A percentile compares a stretch with the other conserved stretches of the same genome.
Conservation (phyloP, 2,329 filamentous ascomycete genomes). For the Aspergillus felis region DNA sequence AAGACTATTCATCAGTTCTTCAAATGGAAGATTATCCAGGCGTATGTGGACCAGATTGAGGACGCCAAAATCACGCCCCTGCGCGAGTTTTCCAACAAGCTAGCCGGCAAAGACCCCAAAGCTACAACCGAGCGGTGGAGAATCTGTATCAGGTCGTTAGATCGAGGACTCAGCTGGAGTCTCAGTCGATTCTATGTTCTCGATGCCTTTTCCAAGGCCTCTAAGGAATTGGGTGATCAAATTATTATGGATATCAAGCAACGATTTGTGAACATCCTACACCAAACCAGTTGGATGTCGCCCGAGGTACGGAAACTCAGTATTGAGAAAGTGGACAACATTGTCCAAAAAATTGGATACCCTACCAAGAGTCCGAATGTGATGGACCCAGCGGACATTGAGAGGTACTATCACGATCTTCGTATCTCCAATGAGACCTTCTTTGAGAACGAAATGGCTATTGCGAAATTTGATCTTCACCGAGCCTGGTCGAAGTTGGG, state of each 20-base stretch:
- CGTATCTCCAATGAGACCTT: constrained; percentile 50
- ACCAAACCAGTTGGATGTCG: constrained; percentile 62
- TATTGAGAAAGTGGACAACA: constrained; percentile 63
- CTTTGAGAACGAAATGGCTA: constrained; percentile 56
- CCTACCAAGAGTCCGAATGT: constrained; percentile 61
- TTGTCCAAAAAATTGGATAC: constrained; percentile 66
- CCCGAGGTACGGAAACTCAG: constrained; percentile 56
- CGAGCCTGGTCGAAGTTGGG: constrained; percentile 56
- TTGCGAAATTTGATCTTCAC: constrained; percentile 47
- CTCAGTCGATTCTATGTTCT: constrained; percentile 68
- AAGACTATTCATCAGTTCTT: constrained; percentile 61
- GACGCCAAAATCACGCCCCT: constrained; percentile 59
- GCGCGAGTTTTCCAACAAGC: constrained; percentile 56
- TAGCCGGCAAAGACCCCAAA: constrained; percentile 60
- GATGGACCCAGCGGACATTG: constrained; percentile 53
- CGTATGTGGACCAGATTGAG: constrained; percentile 53
- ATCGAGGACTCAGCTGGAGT: constrained; percentile 62
- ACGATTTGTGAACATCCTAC: constrained; percentile 60
- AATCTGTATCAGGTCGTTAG: constrained; percentile 57
- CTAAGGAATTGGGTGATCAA: constrained; percentile 63
- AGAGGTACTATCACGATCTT: constrained; percentile 54
- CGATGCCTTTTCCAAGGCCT: constrained; percentile 62
- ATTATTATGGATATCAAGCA: constrained; percentile 69
- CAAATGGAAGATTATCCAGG: constrained; percentile 59
- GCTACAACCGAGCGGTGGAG: constrained; percentile 63